Conservation (phyloP, 306 rosid species). For the Trifolium dubium region DNA sequence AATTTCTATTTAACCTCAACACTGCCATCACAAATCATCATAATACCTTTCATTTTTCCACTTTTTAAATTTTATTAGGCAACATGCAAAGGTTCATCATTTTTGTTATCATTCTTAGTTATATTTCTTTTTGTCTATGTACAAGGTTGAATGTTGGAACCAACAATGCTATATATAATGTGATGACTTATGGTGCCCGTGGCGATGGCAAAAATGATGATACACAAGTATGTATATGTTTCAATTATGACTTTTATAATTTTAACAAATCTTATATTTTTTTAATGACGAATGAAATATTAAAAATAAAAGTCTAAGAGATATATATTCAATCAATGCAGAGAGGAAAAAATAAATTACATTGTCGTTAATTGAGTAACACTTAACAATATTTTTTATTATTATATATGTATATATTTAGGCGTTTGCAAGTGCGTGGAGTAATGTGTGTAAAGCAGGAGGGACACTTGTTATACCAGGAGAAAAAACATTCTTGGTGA, state of each 20-base stretch:
- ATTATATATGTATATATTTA: neutral
- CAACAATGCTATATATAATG: neutral
- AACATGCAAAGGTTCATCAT: neutral
- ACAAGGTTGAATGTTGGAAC: neutral
- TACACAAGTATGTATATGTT: neutral
- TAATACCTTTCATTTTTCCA: neutral
- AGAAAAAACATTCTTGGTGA: neutral
- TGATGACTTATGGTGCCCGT: neutral
- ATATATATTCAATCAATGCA: too few relatives aligned
- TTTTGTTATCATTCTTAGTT: neutral
- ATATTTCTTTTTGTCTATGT: neutral
- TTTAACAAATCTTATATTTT: too few relatives aligned
- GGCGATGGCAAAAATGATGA: slow-evolving; percentile 3
- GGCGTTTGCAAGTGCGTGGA: neutral
- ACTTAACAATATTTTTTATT: neutral
- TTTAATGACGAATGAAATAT: too few relatives aligned
- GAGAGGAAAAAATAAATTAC: too few relatives aligned
- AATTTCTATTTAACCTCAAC: neutral
- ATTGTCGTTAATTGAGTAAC: neutral
- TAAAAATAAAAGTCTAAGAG: too few relatives aligned
- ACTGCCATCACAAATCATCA: neutral
- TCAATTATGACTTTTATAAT: too few relatives aligned
- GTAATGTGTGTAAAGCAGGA: neutral
- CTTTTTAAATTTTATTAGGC: neutral
- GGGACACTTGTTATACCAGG: neutral